Evolutionary conservation across 768 basidiomycete species (phyloP).

Genomic region (Sutorius australiensis): DNA sequence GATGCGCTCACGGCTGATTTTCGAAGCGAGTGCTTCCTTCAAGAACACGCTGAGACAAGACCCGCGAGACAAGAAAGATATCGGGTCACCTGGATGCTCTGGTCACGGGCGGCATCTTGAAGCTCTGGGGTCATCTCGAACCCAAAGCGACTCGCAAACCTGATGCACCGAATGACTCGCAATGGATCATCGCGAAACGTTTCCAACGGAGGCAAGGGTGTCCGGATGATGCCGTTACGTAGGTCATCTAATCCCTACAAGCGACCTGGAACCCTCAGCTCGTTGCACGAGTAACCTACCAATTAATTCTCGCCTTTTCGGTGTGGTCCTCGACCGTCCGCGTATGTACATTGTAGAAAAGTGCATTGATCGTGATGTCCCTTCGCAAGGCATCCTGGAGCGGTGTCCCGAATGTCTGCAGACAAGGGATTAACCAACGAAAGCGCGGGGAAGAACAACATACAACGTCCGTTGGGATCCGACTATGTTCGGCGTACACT

Average conservation of each 20-base stretch:
- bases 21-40: conserved; percentile 63
- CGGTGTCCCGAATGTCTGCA: conserved; percentile 87
- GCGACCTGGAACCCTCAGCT: conserved; percentile 7
- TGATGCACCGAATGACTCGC: conserved; percentile 82
- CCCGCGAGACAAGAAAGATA: not conserved
- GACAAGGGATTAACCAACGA: not conserved
- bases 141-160: conserved; percentile 90
- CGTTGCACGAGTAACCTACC: not conserved
- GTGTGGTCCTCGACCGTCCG: conserved; percentile 84
- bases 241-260: conserved; percentile 82
- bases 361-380: conserved; percentile 91
- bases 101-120: conserved; percentile 55
- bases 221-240: conserved; percentile 71
- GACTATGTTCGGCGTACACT: conserved; percentile 80
- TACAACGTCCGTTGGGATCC: conserved; percentile 88
- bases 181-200: conserved; percentile 95
- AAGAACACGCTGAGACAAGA: not conserved
- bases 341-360: conserved; percentile 95
- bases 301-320: conserved; percentile 49
- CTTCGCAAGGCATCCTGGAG: conserved; percentile 85
- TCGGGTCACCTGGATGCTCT: conserved; percentile 54
- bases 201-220: conserved; percentile 79
- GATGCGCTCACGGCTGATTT: conserved; percentile 88
- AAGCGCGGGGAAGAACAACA: conserved; percentile 26
- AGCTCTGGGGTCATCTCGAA: conserved; percentile 74